A percentile compares a stretch with the other conserved stretches of the same genome.
These are phyloP conservation scores for Globisporangium cederbergense DNA, from an alignment of 352 stramenopile species.

Conservation along the genomic window DNA sequence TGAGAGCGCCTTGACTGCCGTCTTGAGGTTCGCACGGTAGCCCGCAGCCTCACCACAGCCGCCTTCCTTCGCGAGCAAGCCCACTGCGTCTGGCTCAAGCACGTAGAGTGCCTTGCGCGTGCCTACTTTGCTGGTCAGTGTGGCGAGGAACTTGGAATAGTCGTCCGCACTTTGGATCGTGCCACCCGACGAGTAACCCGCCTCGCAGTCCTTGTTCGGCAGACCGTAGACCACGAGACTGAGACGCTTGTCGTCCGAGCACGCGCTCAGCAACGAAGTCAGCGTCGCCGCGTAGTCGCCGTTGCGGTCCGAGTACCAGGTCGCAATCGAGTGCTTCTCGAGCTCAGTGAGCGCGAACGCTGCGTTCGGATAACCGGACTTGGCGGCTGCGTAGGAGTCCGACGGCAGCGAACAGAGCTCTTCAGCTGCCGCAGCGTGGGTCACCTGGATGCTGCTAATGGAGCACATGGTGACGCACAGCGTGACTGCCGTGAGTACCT, in stretches of 20 bases:
- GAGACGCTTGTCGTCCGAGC: slow-evolving; percentile 26
- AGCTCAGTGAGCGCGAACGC: slow-evolving; percentile 28
- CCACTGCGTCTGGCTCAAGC: slow-evolving; percentile 60
- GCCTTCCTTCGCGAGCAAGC: slow-evolving; percentile 33
- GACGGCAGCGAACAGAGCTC: background rate
- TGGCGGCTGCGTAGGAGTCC: background rate
- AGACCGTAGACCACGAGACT: slow-evolving; percentile 64
- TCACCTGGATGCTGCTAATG: background rate
- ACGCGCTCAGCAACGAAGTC: background rate
- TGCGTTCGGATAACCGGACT: background rate
- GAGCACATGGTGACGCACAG: background rate
- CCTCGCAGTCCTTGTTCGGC: slow-evolving; percentile 70
- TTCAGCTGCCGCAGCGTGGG: background rate
- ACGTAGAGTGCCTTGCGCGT: slow-evolving; percentile 56
- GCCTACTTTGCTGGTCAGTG: slow-evolving; percentile 35
- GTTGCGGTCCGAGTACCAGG: slow-evolving; percentile 2
- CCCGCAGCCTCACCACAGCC: slow-evolving; percentile 24
- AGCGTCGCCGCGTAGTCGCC: background rate
- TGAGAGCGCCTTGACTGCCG: slow-evolving; percentile 40
- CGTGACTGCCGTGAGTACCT: background rate
- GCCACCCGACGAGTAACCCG: slow-evolving; percentile 35
- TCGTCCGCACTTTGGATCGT: slow-evolving; percentile 30
- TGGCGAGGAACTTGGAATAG: slow-evolving; percentile 45
- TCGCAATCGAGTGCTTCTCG: slow-evolving; percentile 22
- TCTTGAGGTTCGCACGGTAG: slow-evolving; percentile 52